Evolutionary conservation across 2,329 filamentous ascomycete genomes (phyloP), one percentile per base, ranked within the genome.

Genomic region (Nemania sp.): DNA sequence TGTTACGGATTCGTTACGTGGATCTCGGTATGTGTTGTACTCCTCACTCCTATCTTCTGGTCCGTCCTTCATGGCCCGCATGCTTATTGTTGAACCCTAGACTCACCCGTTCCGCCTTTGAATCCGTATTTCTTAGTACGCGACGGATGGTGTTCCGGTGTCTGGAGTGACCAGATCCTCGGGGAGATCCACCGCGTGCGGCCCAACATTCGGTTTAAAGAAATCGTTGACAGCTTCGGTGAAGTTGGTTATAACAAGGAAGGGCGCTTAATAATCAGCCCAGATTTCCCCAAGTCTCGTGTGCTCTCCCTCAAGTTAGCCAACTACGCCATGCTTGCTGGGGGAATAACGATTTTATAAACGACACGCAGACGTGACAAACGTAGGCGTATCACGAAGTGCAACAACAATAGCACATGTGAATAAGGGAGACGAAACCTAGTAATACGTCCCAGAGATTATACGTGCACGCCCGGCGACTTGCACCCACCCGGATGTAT

Each of bases 111-210:
- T 15, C 91, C 90, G 3, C 87, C 89, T 1, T 80, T 93, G 4
- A 93, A 93, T 73, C 92, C 92, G 0, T 93, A 90, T 75, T 94
- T 93, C 76, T 81, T 90, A 64, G 80, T 93, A 49, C 81, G 85
- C 38, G 82, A 88, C 54, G 86, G 86, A 43, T 80, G 83, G 73
- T 91, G 89, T 73, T 89, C 87, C 0, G 92, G 92, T 5, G 85
- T 94, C 1, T 94, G 91, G 92, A 93, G 89, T 75, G 87, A 91
- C 8, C 77, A 81, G 7, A 93, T 93, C 53, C 80, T 93, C 10
- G 81, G 85, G 26, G 85, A 88, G 65, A 84, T 94, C 61, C 82
- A 84, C 35, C 81, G 83, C 43, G 84, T 87, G 13, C 86, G 91
- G 5, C 90, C 91, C 0, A 78, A 81, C 1, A 85, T 86, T 3